Conservation (phyloP, 495 filamentous ascomycete genomes). For the Xanthoparmelia taractica region DNA sequence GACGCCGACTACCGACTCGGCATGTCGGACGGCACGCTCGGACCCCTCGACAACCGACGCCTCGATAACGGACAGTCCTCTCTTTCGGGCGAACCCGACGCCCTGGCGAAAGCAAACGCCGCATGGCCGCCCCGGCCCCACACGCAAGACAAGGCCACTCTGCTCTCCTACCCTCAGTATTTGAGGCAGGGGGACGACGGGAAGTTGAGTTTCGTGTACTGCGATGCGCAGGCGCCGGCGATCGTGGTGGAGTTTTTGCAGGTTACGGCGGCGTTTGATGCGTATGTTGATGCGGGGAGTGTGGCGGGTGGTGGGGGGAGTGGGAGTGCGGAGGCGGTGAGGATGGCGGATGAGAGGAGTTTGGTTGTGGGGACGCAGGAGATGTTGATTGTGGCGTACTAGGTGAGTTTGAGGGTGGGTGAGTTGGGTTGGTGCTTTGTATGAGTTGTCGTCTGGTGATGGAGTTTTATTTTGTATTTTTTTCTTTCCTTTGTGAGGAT, state of each 20-base stretch:
- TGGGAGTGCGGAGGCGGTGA: neutral
- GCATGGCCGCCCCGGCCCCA: slow-evolving; percentile 14
- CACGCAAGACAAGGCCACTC: neutral
- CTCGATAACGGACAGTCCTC: slow-evolving; percentile 6
- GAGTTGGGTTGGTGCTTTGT: too few relatives aligned
- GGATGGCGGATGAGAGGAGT: slow-evolving; percentile 5
- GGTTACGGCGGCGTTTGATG: slow-evolving; percentile 5
- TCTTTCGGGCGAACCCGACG: slow-evolving; percentile 19
- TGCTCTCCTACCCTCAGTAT: slow-evolving; percentile 12
- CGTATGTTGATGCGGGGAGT: slow-evolving; percentile 14
- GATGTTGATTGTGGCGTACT: slow-evolving; percentile 10
- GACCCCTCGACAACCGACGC: slow-evolving; percentile 6
- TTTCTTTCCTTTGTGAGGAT: too few relatives aligned
- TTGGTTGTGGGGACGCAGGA: neutral
- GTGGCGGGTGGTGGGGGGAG: neutral
- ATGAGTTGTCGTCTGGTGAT: too few relatives aligned
- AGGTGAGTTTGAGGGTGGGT: too few relatives aligned
- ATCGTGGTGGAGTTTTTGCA: slow-evolving; percentile 15
- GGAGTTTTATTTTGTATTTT: too few relatives aligned
- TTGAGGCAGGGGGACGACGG: neutral
- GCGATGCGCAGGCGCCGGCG: slow-evolving; percentile 3
- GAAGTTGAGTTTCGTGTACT: neutral
- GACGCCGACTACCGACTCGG: slow-evolving; percentile 20
- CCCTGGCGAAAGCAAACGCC: slow-evolving; percentile 21
- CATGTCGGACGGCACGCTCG: slow-evolving; percentile 18